phyloP scores from a whole-genome alignment of 148 eudicot genomes.

The Vaccinium vitisidaea region DNA sequence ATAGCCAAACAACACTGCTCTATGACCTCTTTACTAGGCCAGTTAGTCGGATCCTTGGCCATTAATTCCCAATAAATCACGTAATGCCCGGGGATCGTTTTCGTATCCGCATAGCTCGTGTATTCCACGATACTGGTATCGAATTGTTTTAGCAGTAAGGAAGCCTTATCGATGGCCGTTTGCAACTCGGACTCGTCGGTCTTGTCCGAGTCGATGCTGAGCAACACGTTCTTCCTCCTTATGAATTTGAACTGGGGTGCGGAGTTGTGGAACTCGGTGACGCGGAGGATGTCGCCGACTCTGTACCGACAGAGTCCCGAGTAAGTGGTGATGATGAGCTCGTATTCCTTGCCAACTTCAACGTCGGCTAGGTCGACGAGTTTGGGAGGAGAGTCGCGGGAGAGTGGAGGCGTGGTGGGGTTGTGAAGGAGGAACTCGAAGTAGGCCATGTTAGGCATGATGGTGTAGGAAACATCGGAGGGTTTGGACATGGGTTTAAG shows the following conservation, averaged over 20 bases:
- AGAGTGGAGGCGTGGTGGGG: conserved; percentile 15
- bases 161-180: conserved; percentile 41
- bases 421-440: conserved; percentile 79
- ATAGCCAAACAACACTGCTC: conserved; percentile 46
- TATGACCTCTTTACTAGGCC: conserved; percentile 29
- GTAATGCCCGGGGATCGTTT: conserved; percentile 55
- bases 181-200: conserved; percentile 57
- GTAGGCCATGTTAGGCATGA: conserved; percentile 81
- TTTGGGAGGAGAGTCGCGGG: conserved; percentile 26
- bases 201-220: conserved; percentile 64
- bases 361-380: conserved; percentile 60
- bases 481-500: conserved; percentile 64
- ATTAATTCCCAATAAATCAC: conserved; percentile 54
- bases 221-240: conserved; percentile 61
- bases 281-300: conserved; percentile 73
- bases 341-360: conserved; percentile 67
- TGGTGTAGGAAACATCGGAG: conserved; percentile 67
- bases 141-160: conserved; percentile 26
- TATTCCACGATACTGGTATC: conserved; percentile 45
- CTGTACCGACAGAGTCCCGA: conserved; percentile 68
- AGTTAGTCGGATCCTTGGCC: conserved; percentile 19
- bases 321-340: conserved; percentile 71
- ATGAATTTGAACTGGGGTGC: conserved; percentile 78
- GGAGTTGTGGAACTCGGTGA: conserved; percentile 65
- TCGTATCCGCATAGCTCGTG: conserved; percentile 57